Evolutionary conservation across 768 basidiomycete species (phyloP), one percentile per base, ranked within the genome.

Genomic region (Rhodocollybia butyracea): DNA sequence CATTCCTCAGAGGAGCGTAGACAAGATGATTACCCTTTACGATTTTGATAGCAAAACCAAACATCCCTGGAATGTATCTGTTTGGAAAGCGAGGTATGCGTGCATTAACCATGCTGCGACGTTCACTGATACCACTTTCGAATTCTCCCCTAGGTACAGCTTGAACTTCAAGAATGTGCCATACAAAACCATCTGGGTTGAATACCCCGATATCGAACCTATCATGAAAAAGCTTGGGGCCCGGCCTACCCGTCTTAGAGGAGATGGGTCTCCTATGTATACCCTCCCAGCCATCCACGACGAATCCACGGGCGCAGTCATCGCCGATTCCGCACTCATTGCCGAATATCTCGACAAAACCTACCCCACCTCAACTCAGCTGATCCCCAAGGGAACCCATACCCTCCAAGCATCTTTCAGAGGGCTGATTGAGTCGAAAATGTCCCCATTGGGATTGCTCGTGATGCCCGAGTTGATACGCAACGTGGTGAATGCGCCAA

Each of bases 221-320:
- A 60, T 65, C 43, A 64, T 65, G 62, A 68, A 68, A 53, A 73
- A 74, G 1, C 72, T 75, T 1, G 53, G 67, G 6, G 70, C 68
- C 7, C 47, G 61, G 1, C 71, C 78, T 11, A 76, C 73, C 0
- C 36, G 30, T 15, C 63, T 46, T 17, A 66, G 65, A 19, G 22
- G 8, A 43, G 70, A 76, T 45, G 73, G 73, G 1, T 50, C 47
- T 11, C 68, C 62, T 1, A 56, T 57, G 34, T 79, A 81, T 64
- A 81, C 78, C 11, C 65, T 80, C 0, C 83, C 84, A 0, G 68
- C 75, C 27, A 80, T 85, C 51, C 62, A 76, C 59, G 81, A 84
- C 60, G 71, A 73, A 0, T 64, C 63, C 30, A 81, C 77, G 5
- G 69, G 68, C 4, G 56, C 61, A 1, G 54, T 66, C 8, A 39